Percentiles rank a stretch among this genome's conserved stretches.
phyloP scores from a whole-genome alignment of 257 asterid genomes.

The Petrea volubilis region DNA sequence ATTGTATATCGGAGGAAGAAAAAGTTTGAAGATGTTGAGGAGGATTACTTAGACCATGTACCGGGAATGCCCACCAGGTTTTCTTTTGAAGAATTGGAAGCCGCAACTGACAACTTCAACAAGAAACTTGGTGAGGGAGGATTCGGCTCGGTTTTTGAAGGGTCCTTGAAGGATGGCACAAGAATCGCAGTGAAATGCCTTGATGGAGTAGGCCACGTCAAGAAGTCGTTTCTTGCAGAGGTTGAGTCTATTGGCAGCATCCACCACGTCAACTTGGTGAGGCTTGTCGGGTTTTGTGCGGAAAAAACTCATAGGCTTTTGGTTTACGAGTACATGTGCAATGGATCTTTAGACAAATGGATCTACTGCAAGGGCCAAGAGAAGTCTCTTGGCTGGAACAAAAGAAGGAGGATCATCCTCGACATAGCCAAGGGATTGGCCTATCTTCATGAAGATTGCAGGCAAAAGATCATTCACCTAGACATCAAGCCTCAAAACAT shows the following conservation, averaged over 20 bases:
- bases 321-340: conserved; percentile 31
- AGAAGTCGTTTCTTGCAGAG: conserved; percentile 32
- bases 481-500: conserved; percentile 40
- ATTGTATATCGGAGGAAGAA: conserved; percentile 1
- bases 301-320: conserved; percentile 29
- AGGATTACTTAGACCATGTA: conserved; percentile 27
- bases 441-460: conserved; percentile 44
- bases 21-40: conserved; percentile 22
- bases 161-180: conserved; percentile 22
- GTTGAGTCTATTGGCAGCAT: conserved; percentile 34
- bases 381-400: conserved; percentile 14
- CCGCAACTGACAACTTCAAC: conserved; percentile 24
- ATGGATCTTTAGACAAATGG: conserved; percentile 36
- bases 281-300: conserved; percentile 34
- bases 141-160: conserved; percentile 33
- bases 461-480: conserved; percentile 37
- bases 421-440: conserved; percentile 34
- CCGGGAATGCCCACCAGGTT: conserved; percentile 38
- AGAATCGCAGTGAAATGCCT: conserved; percentile 33
- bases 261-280: conserved; percentile 30
- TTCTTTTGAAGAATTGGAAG: conserved; percentile 15
- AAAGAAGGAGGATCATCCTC: conserved; percentile 20
- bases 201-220: conserved; percentile 29
- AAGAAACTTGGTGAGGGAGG: conserved; percentile 36
- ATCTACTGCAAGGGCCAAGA: conserved; percentile 6